Evolutionary conservation across 2,329 filamentous ascomycete genomes (phyloP), one percentile per base, ranked within the genome.

Genomic region (Xylaria sp.): DNA sequence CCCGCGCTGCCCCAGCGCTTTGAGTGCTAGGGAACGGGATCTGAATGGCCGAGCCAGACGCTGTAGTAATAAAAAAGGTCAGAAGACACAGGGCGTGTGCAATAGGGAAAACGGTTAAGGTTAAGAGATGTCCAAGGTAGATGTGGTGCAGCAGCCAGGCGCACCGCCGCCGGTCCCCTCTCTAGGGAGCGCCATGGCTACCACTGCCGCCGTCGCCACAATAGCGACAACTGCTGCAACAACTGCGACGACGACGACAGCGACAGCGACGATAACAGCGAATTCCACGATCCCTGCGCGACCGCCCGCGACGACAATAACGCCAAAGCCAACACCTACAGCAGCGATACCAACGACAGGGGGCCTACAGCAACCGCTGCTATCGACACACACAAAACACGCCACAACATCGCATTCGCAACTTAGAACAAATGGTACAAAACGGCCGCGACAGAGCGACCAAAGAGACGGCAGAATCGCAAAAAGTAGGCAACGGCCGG

Each of bases 101-200:
- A 8, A 17, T 61, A 69, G 61, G 66, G 53, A 69, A 70, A 69
- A 69, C 52, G 66, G 63, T 61, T 66, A n/a, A n/a, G n/a, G n/a
- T n/a, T n/a, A n/a, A n/a, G 66, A 68, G 43, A 75, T 75, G 73
- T 75, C 73, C 67, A 73, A 73, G 63, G 71, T 72, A 52, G 72
- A 75, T 56, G 73, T 75, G 69, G 72, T 74, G 71, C 73, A 73
- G 70, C 70, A 69, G 70, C 69, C 71, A 69, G 70, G 68, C 64
- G 70, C 71, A 65, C 66, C 65, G 64, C 70, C 67, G 67, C 70
- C 74, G 66, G 72, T 72, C 69, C 67, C 70, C 67, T 69, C 66
- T 45, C 68, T 71, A 38, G 65, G 67, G 65, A 68, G 69, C 65
- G 70, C 67, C 63, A 70, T 73, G 70, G 71, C 71, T 65, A 70